Base-by-base conservation (phyloP, 2,329 filamentous ascomycete genomes). In the Elsinoe batatas region DNA sequence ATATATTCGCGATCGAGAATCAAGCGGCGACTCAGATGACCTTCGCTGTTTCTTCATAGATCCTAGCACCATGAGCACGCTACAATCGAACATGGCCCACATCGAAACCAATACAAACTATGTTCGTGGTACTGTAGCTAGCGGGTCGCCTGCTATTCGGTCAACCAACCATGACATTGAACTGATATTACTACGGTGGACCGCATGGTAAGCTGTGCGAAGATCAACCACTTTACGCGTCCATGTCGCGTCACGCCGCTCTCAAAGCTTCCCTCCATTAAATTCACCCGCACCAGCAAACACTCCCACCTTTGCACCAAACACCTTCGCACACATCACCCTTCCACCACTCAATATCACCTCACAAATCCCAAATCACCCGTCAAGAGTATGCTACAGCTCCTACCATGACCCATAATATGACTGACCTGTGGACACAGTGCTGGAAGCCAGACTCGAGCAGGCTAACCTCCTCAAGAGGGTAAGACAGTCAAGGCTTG, bases 381-480 rank as follows among this genome's bases (percentile, higher is more conserved):
- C 17, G 40, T 49, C 44, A 49, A 33, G 30, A 49, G 44, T 49
- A 49, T 15, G 44, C 18, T 11, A 4, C 18, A 12, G 11, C 7
- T 32, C 7, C 13, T 7, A 26, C 20, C 20, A 46, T 30, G 17
- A 30, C n/a, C 11, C 33, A 49, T 30, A 20, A 33, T 42, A 22
- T 44, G 18, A 22, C 36, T 38, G 36, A 38, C 36, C 5, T n/a
- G 2, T 5, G 4, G 40, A 13, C 20, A 53, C 64, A 83, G 79
- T 97, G 91, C 84, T 98, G 77, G 93, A 98, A 82, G 93, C 93
- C 82, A 87, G 91, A 76, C 82, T 98, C 74, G 87, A 93, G 72
- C 91, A 97, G 80, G 91, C 94, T 61, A 80, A 83, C 68, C 80
- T 95, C 72, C 82, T 98, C 71, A 98, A 98, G 80, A 95, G 93